phyloP scores from a whole-genome alignment of 2,329 filamentous ascomycete genomes.

The Fusarium sp. region DNA sequence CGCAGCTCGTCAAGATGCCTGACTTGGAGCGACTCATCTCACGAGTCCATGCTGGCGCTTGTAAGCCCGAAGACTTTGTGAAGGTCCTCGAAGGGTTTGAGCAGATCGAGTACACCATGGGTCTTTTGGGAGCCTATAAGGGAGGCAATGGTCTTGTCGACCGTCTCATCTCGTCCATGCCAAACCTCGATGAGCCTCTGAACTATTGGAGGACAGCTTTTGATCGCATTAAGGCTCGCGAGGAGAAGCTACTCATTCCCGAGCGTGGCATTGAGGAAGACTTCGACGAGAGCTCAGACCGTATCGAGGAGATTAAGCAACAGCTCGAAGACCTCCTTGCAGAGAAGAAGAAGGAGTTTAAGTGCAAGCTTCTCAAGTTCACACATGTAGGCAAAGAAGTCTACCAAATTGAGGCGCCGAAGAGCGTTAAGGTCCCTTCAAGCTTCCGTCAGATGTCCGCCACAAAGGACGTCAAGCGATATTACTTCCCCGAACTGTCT shows the following conservation, averaged over 20 bases:
- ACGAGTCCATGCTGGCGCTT: conserved; percentile 90
- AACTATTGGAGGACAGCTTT: conserved; percentile 93
- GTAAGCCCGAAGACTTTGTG: conserved; percentile 91
- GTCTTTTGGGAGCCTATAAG: conserved; percentile 77
- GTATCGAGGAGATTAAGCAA: conserved; percentile 78
- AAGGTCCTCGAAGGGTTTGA: conserved; percentile 95
- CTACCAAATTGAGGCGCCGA: conserved; percentile 93
- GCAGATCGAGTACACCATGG: conserved; percentile 95
- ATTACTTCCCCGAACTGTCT: conserved; percentile 88
- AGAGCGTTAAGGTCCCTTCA: conserved; percentile 84
- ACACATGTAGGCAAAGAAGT: conserved; percentile 95
- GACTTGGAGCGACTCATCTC: conserved; percentile 95
- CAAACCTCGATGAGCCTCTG: conserved; percentile 78
- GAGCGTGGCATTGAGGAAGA: conserved; percentile 89
- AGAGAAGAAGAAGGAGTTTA: conserved; percentile 77
- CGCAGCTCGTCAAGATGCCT: conserved; percentile 89
- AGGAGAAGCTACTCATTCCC: conserved; percentile 85
- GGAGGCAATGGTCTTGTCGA: conserved; percentile 87
- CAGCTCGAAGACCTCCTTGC: conserved; percentile 78
- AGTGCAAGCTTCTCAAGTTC: conserved; percentile 78
- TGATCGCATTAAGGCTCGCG: conserved; percentile 80
- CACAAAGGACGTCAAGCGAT: conserved; percentile 89
- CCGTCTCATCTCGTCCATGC: conserved; percentile 86
- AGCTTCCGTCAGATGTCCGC: conserved; percentile 97
- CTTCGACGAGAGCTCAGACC: conserved; percentile 85